A percentile compares a stretch with the other conserved stretches of the same genome.
These are phyloP conservation scores for Teratosphaeria viscida DNA, from an alignment of 2,329 filamentous ascomycete genomes.

Conservation along the genomic window DNA sequence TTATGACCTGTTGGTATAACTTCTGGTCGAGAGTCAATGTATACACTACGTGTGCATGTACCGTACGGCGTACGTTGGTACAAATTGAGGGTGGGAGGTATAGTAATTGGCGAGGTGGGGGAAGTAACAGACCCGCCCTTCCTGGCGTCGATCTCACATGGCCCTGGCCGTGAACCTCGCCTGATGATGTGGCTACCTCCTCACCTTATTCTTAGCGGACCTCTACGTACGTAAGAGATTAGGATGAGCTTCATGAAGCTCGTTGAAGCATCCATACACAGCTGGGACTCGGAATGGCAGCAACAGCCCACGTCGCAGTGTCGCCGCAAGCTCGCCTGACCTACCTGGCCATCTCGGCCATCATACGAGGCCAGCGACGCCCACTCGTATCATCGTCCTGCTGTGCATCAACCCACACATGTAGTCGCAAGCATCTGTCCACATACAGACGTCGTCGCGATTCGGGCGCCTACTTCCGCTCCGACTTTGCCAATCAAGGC, in stretches of 20 bases:
- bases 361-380: conserved; percentile 12
- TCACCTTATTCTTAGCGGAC: neutral
- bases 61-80: no score
- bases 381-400: neutral
- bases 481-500: conserved; percentile 53
- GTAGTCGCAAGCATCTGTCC: conserved; percentile 22
- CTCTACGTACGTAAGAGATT: neutral
- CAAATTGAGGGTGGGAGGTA: no score
- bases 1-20: no score
- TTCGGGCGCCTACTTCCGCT: conserved; percentile 45
- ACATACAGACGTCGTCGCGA: conserved; percentile 23
- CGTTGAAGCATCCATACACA: neutral
- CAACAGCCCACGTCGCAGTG: neutral
- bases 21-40: no score
- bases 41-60: no score
- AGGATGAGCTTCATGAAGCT: neutral
- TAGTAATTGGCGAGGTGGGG: no score
- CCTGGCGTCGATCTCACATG: neutral
- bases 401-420: neutral
- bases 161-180: neutral
- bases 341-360: conserved; percentile 28
- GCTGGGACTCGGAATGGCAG: no score
- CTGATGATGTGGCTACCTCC: neutral
- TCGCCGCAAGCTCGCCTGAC: conserved; percentile 32
- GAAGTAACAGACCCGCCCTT: neutral